These are phyloP conservation scores for Purpureocillium takamizusanense DNA, from an alignment of 2,329 filamentous ascomycete species.

Conservation along the genomic window DNA sequence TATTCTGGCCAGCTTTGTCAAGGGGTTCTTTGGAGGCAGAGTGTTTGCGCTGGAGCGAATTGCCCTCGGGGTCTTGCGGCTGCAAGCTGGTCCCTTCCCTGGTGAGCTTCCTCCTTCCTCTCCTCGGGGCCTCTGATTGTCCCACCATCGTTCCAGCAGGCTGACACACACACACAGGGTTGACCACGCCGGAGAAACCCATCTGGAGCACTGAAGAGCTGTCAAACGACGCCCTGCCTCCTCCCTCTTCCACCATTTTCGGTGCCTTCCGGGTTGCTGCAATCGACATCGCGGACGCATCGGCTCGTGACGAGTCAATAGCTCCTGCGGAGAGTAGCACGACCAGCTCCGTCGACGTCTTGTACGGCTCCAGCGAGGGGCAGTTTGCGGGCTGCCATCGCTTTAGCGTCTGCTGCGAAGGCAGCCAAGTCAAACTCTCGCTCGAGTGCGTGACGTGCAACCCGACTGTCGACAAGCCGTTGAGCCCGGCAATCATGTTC, in stretches of 20 bases:
- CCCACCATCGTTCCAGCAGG: no score
- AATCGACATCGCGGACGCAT: background rate
- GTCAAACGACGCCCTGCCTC: conserved; percentile 8
- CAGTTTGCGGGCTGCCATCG: conserved; percentile 19
- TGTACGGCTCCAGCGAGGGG: conserved; percentile 15
- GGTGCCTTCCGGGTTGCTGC: conserved; percentile 18
- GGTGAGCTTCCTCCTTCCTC: background rate
- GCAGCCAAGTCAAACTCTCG: conserved; percentile 9
- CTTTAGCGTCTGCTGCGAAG: conserved; percentile 14
- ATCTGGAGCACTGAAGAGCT: conserved; percentile 13
- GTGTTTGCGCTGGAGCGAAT: conserved; percentile 17
- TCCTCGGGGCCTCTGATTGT: no score
- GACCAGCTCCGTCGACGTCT: conserved; percentile 18
- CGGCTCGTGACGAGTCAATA: conserved; percentile 1
- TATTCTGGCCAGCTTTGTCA: conserved; percentile 17
- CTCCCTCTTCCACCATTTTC: conserved; percentile 13
- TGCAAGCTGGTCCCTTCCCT: background rate
- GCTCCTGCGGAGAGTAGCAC: no score
- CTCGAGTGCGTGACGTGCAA: conserved; percentile 16
- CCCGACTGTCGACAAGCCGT: conserved; percentile 10
- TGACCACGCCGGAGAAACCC: no score
- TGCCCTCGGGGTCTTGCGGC: conserved; percentile 5
- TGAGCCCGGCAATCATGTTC: conserved; percentile 7
- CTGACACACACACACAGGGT: no score
- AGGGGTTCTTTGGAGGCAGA: conserved; percentile 19